phyloP scores from a whole-genome alignment of 345 rosid species.

The Hibiscus mutabilis region DNA sequence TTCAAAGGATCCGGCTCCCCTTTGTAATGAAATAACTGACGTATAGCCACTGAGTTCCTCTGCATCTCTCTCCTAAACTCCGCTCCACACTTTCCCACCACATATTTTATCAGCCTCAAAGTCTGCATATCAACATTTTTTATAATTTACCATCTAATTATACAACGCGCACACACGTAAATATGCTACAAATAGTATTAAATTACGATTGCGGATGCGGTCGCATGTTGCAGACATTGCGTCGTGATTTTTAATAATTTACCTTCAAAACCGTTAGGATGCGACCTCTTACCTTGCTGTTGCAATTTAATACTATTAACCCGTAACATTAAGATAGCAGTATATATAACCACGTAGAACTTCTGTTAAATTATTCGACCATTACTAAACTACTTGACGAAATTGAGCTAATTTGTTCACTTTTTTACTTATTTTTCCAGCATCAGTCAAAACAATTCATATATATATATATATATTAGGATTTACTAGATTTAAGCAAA shows the following conservation, averaged over 20 bases:
- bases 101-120: conserved; percentile 69
- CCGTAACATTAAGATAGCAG: background rate
- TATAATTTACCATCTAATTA: background rate
- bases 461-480: background rate
- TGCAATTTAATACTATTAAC: background rate
- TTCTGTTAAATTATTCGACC: background rate
- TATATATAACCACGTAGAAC: background rate
- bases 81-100: conserved; percentile 75
- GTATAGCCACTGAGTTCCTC: conserved; percentile 70
- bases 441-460: background rate
- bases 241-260: no score
- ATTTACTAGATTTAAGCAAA: background rate
- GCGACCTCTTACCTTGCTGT: no score
- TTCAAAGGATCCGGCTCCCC: conserved; percentile 82
- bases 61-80: conserved; percentile 98
- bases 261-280: no score
- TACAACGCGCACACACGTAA: background rate
- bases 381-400: background rate
- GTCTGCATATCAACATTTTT: conserved; percentile 24
- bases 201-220: no score
- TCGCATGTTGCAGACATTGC: no score
- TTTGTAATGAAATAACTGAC: conserved; percentile 77
- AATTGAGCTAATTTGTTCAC: background rate
- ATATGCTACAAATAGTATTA: background rate
- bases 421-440: background rate